These are phyloP conservation scores for Chloranthus sessilifolius DNA, from an alignment of 164 flowering plant genomes.

Conservation along the genomic window DNA sequence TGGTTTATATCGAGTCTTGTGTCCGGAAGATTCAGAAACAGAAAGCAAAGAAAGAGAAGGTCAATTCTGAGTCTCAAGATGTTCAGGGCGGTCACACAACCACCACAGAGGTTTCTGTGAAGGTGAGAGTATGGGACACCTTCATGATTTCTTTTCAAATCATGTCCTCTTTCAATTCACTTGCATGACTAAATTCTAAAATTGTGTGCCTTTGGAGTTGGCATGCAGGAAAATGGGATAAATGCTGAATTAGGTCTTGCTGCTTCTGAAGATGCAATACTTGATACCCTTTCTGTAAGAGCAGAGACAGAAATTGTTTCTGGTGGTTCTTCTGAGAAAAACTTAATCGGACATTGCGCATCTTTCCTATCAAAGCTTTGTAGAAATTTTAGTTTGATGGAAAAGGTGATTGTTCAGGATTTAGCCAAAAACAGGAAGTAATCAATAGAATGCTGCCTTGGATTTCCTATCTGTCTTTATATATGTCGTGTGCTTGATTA, in stretches of 20 bases:
- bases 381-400: slow-evolving; percentile 73
- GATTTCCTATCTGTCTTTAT: background rate
- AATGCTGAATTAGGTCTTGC: slow-evolving; percentile 87
- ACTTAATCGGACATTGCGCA: slow-evolving; percentile 75
- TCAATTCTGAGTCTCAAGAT: slow-evolving; percentile 25
- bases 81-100: slow-evolving; percentile 17
- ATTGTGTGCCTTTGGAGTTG: slow-evolving; percentile 3
- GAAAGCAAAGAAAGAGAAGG: slow-evolving; percentile 43
- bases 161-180: background rate
- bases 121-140: slow-evolving; percentile 30
- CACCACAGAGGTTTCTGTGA: slow-evolving; percentile 22
- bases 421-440: background rate
- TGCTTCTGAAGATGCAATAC: slow-evolving; percentile 83
- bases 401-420: slow-evolving; percentile 52
- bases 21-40: slow-evolving; percentile 75
- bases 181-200: background rate
- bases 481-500: background rate
- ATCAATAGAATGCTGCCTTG: background rate
- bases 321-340: slow-evolving; percentile 45
- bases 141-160: background rate
- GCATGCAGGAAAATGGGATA: slow-evolving; percentile 62
- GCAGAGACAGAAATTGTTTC: slow-evolving; percentile 90
- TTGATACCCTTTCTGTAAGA: slow-evolving; percentile 71
- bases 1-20: slow-evolving; percentile 85
- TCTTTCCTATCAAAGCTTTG: slow-evolving; percentile 83